These are phyloP conservation scores for Linum trigynum DNA, from an alignment of 345 rosid genomes.

Conservation along the genomic window DNA sequence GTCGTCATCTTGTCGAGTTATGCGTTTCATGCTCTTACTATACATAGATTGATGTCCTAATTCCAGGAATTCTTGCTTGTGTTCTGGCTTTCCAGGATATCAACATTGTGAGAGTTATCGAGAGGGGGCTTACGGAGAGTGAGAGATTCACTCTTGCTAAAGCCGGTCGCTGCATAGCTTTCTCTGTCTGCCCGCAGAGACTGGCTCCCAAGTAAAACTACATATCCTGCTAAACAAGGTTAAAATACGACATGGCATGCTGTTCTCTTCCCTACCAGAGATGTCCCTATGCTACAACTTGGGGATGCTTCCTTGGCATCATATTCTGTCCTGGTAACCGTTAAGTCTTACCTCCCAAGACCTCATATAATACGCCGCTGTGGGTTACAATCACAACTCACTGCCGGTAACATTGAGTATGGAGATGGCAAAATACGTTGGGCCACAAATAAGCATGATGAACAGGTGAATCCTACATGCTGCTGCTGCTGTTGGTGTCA, in stretches of 20 bases:
- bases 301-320: not conserved
- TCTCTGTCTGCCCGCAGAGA: constrained; percentile 76
- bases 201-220: constrained; percentile 48
- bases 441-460: too few species aligned
- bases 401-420: too few species aligned
- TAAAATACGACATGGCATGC: not conserved
- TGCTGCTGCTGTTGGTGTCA: too few species aligned
- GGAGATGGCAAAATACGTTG: too few species aligned
- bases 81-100: constrained; percentile 42
- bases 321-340: not conserved
- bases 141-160: constrained; percentile 88
- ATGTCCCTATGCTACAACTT: not conserved
- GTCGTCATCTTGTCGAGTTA: not conserved
- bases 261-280: not conserved
- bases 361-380: not conserved
- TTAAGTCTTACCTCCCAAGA: not conserved
- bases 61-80: not conserved
- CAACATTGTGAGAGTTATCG: constrained; percentile 73
- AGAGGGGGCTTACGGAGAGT: constrained; percentile 76
- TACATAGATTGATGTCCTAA: not conserved
- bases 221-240: not conserved
- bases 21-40: not conserved
- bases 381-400: not conserved
- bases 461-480: too few species aligned
- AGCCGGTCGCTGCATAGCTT: constrained; percentile 83